These are phyloP conservation scores for Saitozyma sp. DNA, from an alignment of 768 basidiomycete genomes.

Conservation along the genomic window DNA sequence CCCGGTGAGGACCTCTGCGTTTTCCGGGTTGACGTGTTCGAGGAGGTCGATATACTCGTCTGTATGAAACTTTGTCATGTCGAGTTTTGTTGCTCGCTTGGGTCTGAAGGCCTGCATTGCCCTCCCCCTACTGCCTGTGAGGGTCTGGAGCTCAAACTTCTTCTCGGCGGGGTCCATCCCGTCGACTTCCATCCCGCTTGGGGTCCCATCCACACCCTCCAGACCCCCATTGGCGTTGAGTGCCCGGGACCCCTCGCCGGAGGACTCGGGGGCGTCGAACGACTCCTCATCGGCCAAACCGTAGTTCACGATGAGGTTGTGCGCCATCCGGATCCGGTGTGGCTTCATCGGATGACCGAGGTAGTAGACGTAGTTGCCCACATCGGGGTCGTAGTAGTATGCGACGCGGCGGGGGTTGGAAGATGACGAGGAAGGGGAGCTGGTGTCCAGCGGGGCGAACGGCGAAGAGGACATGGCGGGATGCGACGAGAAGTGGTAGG, in stretches of 20 bases:
- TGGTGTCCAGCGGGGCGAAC: background rate
- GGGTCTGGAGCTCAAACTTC: background rate
- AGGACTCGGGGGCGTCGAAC: conserved; percentile 8
- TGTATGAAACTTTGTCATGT: conserved; percentile 93
- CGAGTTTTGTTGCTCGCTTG: conserved; percentile 66
- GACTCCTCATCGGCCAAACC: conserved; percentile 74
- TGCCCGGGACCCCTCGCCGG: conserved; percentile 21
- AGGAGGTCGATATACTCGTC: conserved; percentile 98
- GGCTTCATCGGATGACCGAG: conserved; percentile 94
- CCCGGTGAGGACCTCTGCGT: conserved; percentile 77
- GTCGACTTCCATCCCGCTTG: background rate
- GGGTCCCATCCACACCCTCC: conserved; percentile 1
- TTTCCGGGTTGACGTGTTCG: conserved; percentile 84
- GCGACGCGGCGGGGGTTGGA: conserved; percentile 29
- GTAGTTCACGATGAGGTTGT: conserved; percentile 86
- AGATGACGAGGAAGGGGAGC: conserved; percentile 10
- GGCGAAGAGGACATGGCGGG: background rate
- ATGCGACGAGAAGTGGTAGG: no score
- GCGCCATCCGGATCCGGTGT: conserved; percentile 88
- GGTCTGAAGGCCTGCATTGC: conserved; percentile 79
- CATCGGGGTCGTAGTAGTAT: conserved; percentile 50
- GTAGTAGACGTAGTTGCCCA: conserved; percentile 77
- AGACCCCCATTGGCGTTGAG: conserved; percentile 19
- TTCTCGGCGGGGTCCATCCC: background rate
- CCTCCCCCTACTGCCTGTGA: conserved; percentile 30